Evolutionary conservation across 2,329 filamentous ascomycete species (phyloP).

Genomic region (Teratosphaeria viscida): DNA sequence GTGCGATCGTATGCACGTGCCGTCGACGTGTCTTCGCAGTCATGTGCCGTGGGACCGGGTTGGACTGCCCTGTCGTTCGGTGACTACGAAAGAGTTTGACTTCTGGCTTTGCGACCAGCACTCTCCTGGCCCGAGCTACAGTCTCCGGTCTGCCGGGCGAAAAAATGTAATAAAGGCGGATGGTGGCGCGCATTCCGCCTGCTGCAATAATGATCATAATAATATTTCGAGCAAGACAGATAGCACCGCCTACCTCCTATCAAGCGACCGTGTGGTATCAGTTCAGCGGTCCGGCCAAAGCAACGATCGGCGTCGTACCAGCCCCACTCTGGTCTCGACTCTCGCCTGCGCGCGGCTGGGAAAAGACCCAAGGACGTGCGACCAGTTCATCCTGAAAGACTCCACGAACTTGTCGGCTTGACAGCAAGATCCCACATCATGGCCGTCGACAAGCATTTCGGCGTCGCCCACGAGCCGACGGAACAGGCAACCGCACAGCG

Average conservation of each 20-base stretch:
- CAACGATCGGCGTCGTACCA: neutral
- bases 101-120: no score
- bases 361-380: neutral
- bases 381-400: neutral
- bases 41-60: no score
- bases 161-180: no score
- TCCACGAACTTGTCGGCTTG: no score
- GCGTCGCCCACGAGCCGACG: neutral
- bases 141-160: no score
- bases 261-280: neutral
- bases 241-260: neutral
- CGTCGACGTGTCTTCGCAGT: neutral
- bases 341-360: neutral
- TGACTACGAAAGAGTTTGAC: no score
- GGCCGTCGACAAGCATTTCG: slow-evolving; percentile 1
- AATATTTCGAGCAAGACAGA: neutral
- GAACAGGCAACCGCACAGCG: slow-evolving; percentile 3
- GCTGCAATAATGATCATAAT: no score
- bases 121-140: no score
- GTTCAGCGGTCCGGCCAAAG: neutral
- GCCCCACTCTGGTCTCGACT: neutral
- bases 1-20: neutral
- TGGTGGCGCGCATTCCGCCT: no score
- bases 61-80: no score
- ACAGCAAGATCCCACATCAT: neutral